Conservation (phyloP, 805 yeast species). For the Maudiozyma serrabonitensis region DNA sequence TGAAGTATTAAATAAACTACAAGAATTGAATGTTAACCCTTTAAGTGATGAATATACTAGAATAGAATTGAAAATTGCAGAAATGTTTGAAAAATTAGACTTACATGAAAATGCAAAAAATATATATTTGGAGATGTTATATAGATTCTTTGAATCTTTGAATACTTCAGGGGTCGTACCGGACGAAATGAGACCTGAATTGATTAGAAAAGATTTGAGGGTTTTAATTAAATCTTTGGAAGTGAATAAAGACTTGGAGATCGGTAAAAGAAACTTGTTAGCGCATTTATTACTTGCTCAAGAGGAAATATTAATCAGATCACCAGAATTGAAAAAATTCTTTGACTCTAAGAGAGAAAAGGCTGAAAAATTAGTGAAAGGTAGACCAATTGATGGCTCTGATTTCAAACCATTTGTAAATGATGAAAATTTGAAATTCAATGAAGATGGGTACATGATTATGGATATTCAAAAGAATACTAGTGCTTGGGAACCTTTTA, state of each 20-base stretch:
- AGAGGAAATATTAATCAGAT: constrained; percentile 44
- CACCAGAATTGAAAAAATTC: constrained; percentile 29
- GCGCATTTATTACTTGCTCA: constrained; percentile 60
- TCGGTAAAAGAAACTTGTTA: constrained; percentile 47
- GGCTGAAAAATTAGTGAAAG: constrained; percentile 10
- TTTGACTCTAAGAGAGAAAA: constrained; percentile 26
- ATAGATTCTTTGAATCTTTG: constrained; percentile 46
- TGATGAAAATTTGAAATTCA: constrained; percentile 20
- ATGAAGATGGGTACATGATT: constrained; percentile 26
- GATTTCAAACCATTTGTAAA: constrained; percentile 24
- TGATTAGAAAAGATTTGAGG: constrained; percentile 61
- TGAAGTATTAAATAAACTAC: constrained; percentile 47
- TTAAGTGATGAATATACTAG: constrained; percentile 81
- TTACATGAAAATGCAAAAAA: constrained; percentile 54
- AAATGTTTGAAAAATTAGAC: constrained; percentile 68
- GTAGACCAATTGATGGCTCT: constrained; percentile 8
- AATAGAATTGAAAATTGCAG: constrained; percentile 75
- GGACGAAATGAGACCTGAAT: constrained; percentile 38
- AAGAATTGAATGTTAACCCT: constrained; percentile 36
- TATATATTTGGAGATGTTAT: constrained; percentile 57
- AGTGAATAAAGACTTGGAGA: constrained; percentile 38
- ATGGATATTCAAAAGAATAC: constrained; percentile 32
- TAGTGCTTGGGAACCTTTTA: constrained; percentile 61
- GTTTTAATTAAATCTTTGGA: constrained; percentile 61
- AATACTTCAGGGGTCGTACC: constrained; percentile 31